A percentile compares a stretch with the other conserved stretches of the same genome.
Evolutionary conservation across 805 yeast genomes (phyloP).

Genomic region (Wickerhamomyces silvicola): DNA sequence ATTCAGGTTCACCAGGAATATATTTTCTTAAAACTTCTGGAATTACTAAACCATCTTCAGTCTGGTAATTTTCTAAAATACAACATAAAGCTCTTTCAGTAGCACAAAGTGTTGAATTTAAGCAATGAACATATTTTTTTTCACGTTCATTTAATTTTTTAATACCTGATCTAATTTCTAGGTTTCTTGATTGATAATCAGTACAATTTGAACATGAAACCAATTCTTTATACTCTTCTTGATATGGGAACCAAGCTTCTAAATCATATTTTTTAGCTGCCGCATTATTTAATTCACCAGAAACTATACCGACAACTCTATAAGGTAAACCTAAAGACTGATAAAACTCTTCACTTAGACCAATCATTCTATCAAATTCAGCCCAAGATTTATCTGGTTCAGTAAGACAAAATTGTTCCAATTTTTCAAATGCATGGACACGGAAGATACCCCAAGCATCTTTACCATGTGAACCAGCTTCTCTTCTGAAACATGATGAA

Average conservation of each 20-base stretch:
- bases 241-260: conserved; percentile 99
- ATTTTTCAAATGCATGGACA: conserved; percentile 97
- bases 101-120: conserved; percentile 95
- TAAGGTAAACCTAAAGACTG: conserved; percentile 88
- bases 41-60: conserved; percentile 86
- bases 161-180: conserved; percentile 98
- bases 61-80: conserved; percentile 95
- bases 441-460: conserved; percentile 99
- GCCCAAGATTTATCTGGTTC: conserved; percentile 98
- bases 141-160: conserved; percentile 91
- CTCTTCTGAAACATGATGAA: conserved; percentile 98
- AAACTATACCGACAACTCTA: conserved; percentile 95
- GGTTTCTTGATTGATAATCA: conserved; percentile 96
- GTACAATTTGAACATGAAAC: conserved; percentile 99
- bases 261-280: conserved; percentile 98
- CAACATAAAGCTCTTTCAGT: conserved; percentile 98
- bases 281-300: conserved; percentile 97
- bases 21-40: conserved; percentile 95
- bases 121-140: conserved; percentile 97
- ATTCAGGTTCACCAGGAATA: conserved; percentile 98
- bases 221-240: conserved; percentile 95
- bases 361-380: conserved; percentile 95
- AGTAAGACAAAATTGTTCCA: conserved; percentile 91
- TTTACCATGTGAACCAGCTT: conserved; percentile 98
- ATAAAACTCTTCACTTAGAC: conserved; percentile 85